These are phyloP conservation scores for Russula lepida DNA, from an alignment of 768 basidiomycete genomes.

Conservation along the genomic window DNA sequence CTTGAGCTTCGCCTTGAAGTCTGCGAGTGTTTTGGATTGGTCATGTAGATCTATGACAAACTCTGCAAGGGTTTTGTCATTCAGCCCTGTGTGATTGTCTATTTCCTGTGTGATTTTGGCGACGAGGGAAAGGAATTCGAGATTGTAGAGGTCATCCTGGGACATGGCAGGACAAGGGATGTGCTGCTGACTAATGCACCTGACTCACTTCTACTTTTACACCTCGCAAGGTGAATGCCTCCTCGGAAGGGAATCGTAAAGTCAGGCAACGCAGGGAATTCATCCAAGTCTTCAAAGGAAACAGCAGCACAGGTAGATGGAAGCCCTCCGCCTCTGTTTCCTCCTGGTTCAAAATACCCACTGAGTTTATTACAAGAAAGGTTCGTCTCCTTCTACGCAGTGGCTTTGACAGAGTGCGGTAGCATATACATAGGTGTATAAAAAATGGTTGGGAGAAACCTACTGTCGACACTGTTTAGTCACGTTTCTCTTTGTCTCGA, in stretches of 20 bases:
- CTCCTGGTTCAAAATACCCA: constrained; percentile 79
- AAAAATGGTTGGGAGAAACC: constrained; percentile 88
- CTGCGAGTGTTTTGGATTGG: constrained; percentile 62
- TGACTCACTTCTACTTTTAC: too few species aligned
- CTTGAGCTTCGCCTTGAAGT: constrained; percentile 75
- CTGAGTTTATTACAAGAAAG: constrained; percentile 73
- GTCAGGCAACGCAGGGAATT: constrained; percentile 87
- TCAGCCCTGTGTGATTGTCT: constrained; percentile 73
- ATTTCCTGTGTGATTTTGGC: constrained; percentile 91
- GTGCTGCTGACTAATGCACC: constrained; percentile 12
- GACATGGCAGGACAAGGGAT: constrained; percentile 37
- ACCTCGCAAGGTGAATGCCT: constrained; percentile 37
- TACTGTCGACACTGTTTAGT: constrained; percentile 58
- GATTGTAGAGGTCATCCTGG: constrained; percentile 75
- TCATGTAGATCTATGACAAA: constrained; percentile 90
- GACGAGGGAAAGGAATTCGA: constrained; percentile 88
- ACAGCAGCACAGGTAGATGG: constrained; percentile 20
- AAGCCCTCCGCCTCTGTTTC: constrained; percentile 53
- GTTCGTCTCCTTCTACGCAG: constrained; percentile 26
- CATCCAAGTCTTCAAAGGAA: constrained; percentile 42
- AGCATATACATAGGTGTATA: constrained; percentile 52
- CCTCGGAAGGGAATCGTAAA: constrained; percentile 72
- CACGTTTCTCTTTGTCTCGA: background rate
- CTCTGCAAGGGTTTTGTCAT: constrained; percentile 91
- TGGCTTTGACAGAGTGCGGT: background rate